These are phyloP conservation scores for Lichtheimia ornata DNA, from an alignment of 371 early-diverging fungal genomes.

Conservation along the genomic window DNA sequence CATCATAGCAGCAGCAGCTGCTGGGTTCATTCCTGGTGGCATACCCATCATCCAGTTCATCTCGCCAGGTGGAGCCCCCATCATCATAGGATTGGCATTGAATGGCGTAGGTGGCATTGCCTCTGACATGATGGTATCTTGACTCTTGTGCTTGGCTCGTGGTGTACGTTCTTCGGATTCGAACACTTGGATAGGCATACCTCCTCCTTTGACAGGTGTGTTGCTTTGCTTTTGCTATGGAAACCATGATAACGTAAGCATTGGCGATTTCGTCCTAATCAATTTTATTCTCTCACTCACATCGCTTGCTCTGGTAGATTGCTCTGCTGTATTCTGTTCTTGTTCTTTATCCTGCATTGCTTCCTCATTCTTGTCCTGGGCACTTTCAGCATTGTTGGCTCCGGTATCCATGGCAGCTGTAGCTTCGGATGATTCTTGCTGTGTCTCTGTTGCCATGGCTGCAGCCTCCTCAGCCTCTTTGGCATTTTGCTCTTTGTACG, in stretches of 20 bases:
- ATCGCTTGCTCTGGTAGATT: too few species aligned
- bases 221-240: background rate
- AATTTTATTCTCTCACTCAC: too few species aligned
- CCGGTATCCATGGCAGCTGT: background rate
- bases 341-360: slow-evolving; percentile 5
- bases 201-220: slow-evolving; percentile 13
- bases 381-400: background rate
- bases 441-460: slow-evolving; percentile 11
- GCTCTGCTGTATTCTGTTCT: background rate
- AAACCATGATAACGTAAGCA: too few species aligned
- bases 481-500: slow-evolving; percentile 24
- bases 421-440: background rate
- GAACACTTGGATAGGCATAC: slow-evolving; percentile 34
- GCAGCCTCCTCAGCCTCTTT: slow-evolving; percentile 24
- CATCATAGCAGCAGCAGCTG: slow-evolving; percentile 29
- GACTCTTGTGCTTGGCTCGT: slow-evolving; percentile 16
- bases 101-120: slow-evolving; percentile 18
- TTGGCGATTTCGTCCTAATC: too few species aligned
- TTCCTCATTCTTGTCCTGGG: background rate
- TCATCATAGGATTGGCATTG: slow-evolving; percentile 27
- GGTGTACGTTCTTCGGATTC: slow-evolving; percentile 33
- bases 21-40: slow-evolving; percentile 37
- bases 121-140: slow-evolving; percentile 18
- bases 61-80: slow-evolving; percentile 22
- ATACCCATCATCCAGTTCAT: slow-evolving; percentile 48